Conservation (phyloP, 441 rosid species). For the Arabidopsis lyrata region DNA sequence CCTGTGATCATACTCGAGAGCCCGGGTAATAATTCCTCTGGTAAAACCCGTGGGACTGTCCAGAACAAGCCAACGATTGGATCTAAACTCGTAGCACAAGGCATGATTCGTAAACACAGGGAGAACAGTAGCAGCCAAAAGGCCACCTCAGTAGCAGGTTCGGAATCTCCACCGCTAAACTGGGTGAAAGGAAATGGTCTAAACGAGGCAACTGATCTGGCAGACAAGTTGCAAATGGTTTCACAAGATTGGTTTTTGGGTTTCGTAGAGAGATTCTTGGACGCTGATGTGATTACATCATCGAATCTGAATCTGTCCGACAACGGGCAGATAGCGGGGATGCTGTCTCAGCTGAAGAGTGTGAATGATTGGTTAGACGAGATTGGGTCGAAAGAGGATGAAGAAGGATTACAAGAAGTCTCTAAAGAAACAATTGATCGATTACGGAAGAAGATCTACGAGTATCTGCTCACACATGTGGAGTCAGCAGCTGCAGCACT, state of each 20-base stretch:
- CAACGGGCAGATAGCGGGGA: slow-evolving; percentile 87
- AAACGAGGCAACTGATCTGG: slow-evolving; percentile 76
- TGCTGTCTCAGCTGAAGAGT: slow-evolving; percentile 85
- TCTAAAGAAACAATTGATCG: slow-evolving; percentile 71
- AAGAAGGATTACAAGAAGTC: slow-evolving; percentile 56
- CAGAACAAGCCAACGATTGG: slow-evolving; percentile 60
- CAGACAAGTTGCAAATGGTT: slow-evolving; percentile 71
- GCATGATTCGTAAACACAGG: slow-evolving; percentile 65
- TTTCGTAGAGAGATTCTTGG: slow-evolving; percentile 87
- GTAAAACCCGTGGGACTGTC: slow-evolving; percentile 53
- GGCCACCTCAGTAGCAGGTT: slow-evolving; percentile 42
- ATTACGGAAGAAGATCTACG: slow-evolving; percentile 91
- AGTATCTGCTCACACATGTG: slow-evolving; percentile 93
- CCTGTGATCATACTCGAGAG: slow-evolving; percentile 68
- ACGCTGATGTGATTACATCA: slow-evolving; percentile 68
- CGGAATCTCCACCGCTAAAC: slow-evolving; percentile 61
- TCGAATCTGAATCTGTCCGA: slow-evolving; percentile 67
- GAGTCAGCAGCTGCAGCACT: slow-evolving; percentile 98
- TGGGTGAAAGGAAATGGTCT: slow-evolving; percentile 83
- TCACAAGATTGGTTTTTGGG: slow-evolving; percentile 95
- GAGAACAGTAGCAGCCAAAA: slow-evolving; percentile 56
- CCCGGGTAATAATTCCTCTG: slow-evolving; percentile 53
- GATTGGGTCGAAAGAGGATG: slow-evolving; percentile 74
- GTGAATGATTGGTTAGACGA: slow-evolving; percentile 92
- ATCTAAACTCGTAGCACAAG: slow-evolving; percentile 80